Evolutionary conservation across 1,139 yeast species (phyloP), one percentile per base, ranked within the genome.

Genomic region (Candida tetrigidarum): DNA sequence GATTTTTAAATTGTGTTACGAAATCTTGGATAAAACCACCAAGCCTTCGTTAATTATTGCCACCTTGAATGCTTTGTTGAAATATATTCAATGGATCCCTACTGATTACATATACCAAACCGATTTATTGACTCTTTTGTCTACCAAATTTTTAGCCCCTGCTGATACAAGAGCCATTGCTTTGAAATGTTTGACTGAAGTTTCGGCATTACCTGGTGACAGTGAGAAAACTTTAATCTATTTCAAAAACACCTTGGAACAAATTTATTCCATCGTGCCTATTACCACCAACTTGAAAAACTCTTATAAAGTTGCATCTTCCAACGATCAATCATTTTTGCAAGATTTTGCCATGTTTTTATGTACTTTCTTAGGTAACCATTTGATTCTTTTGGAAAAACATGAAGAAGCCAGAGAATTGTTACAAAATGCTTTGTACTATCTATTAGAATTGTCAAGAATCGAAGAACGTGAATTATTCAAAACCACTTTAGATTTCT

Each of bases 391-490:
- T 9, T 74, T 95, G 48, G 99, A 93, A 63, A 72, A 74, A 43
- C 81, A 78, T 51, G 83, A 78, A 28, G 72, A 75, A 44, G 67
- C 76, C 41, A 78, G 80, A 58, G 86, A 83, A 28, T 69, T 90
- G 43, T 68, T 88, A 50, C 65, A 86, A 48, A 81, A 82, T 47
- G 83, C 96, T 2, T 95, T 92, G 59, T 80, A 78, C 58, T 92
- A 92, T 64, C 75, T 93, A 56, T 81, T 93, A 56, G 89, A 87
- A 59, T 78, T 93, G 50, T 91, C 97, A 7, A 82, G 86, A 61
- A 89, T 93, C 56, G 97, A 93, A 54, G 99, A 93, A 69, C 81
- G 99, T 56, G 99, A 93, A 69, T 76, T 95, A 51, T 93, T 93
- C 73, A 93, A 93, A 65, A 93, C 96, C 37, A 89, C 96, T 60